Evolutionary conservation across 345 rosid genomes (phyloP).

Genomic region (Citrus sinensis): DNA sequence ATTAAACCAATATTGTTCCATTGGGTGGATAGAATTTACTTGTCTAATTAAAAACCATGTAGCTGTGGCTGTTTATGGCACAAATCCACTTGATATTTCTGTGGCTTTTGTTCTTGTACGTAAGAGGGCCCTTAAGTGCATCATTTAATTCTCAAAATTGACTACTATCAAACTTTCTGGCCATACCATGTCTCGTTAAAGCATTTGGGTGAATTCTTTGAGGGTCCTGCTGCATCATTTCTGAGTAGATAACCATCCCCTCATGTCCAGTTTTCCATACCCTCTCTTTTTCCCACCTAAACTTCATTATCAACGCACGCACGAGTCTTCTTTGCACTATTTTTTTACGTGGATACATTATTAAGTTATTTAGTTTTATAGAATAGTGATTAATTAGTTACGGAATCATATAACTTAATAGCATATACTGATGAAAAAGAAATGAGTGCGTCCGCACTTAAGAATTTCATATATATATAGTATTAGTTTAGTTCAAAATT

Average conservation of each 20-base stretch:
- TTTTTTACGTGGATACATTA: too few relatives aligned
- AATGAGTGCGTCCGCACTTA: rapidly evolving
- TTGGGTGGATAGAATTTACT: too few relatives aligned
- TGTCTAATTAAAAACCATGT: neutral
- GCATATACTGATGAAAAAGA: too few relatives aligned
- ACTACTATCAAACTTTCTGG: conserved; percentile 3
- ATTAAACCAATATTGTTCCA: neutral
- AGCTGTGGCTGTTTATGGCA: neutral
- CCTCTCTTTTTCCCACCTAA: neutral
- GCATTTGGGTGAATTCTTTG: neutral
- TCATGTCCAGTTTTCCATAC: neutral
- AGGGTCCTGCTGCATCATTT: conserved; percentile 8
- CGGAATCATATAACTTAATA: too few relatives aligned
- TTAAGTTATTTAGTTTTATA: too few relatives aligned
- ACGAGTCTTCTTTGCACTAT: too few relatives aligned
- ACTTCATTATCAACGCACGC: neutral
- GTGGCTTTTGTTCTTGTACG: neutral
- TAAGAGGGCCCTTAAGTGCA: conserved; percentile 14
- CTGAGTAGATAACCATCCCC: conserved; percentile 10
- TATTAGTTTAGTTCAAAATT: too few relatives aligned
- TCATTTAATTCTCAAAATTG: conserved; percentile 17
- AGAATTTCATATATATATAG: too few relatives aligned
- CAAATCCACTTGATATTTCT: neutral
- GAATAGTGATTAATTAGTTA: too few relatives aligned
- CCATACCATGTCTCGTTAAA: conserved; percentile 1